These are phyloP conservation scores for Yarrowia osloensis DNA, from an alignment of 805 yeast species.

Conservation along the genomic window DNA sequence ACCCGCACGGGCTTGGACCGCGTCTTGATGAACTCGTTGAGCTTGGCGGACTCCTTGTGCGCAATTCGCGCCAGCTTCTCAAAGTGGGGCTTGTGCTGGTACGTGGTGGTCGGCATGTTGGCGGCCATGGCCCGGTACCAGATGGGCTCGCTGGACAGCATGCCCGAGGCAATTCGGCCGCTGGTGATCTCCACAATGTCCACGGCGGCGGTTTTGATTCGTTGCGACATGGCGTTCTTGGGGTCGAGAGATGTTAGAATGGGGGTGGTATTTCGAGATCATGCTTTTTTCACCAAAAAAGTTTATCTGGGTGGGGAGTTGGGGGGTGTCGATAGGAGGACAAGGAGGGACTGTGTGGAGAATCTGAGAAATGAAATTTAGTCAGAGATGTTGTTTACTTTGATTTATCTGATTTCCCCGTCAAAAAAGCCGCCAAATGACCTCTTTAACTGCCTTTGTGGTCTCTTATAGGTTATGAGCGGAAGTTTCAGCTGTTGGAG, in stretches of 20 bases:
- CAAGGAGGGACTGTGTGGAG: neutral
- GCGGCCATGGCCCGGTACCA: conserved; percentile 87
- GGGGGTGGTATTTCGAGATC: neutral
- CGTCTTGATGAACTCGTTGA: conserved; percentile 41
- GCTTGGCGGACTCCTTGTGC: conserved; percentile 37
- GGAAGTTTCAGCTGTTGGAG: no score
- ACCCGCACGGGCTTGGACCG: conserved; percentile 40
- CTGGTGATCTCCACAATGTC: conserved; percentile 80
- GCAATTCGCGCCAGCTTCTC: conserved; percentile 56
- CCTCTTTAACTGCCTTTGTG: no score
- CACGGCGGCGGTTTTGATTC: conserved; percentile 60
- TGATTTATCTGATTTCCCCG: no score
- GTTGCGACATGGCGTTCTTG: conserved; percentile 59
- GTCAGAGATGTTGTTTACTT: no score
- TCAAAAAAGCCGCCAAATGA: no score
- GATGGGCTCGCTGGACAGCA: conserved; percentile 66
- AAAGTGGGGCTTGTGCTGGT: conserved; percentile 27
- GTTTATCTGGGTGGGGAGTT: neutral
- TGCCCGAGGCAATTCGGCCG: conserved; percentile 67
- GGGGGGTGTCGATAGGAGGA: neutral
- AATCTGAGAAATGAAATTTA: no score
- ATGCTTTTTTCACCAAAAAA: neutral
- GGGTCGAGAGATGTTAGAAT: neutral
- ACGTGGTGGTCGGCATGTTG: conserved; percentile 64
- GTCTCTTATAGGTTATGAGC: no score